phyloP scores from a whole-genome alignment of 78 protist genomes.

The Carpediemonas membranifera region DNA sequence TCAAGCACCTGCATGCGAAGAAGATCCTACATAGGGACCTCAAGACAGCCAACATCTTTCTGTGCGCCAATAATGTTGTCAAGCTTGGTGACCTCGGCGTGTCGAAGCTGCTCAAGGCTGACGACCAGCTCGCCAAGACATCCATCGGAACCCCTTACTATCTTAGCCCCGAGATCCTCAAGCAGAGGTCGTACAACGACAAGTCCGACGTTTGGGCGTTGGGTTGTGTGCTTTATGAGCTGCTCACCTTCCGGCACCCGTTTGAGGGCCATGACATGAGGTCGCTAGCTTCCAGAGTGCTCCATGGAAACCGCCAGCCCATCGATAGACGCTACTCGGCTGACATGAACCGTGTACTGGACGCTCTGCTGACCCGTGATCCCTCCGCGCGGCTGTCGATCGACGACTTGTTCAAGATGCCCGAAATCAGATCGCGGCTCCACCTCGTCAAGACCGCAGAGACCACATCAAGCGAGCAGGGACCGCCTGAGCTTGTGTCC shows the following conservation, averaged over 20 bases:
- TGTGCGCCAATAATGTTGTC: constrained; percentile 23
- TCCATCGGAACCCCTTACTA: constrained; percentile 9
- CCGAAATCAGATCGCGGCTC: too few relatives aligned
- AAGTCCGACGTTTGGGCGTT: not conserved
- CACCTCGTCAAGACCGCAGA: too few relatives aligned
- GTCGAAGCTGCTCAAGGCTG: constrained; percentile 13
- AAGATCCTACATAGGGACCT: constrained; percentile 61
- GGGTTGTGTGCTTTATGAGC: not conserved
- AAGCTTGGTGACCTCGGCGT: constrained; percentile 59
- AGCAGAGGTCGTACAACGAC: not conserved
- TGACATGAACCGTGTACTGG: not conserved
- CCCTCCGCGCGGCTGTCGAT: too few relatives aligned
- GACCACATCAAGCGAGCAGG: too few relatives aligned
- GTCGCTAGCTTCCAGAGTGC: not conserved
- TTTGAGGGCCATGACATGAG: not conserved
- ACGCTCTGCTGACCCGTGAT: too few relatives aligned
- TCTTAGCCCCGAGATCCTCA: not conserved
- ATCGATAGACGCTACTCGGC: not conserved
- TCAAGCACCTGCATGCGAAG: constrained; percentile 42
- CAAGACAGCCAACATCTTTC: constrained; percentile 63
- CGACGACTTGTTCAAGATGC: too few relatives aligned
- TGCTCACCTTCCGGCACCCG: not conserved
- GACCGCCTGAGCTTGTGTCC: too few relatives aligned
- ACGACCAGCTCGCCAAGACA: constrained; percentile 3
- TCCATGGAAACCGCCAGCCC: not conserved